Evolutionary conservation across 768 basidiomycete genomes (phyloP), one percentile per base, ranked within the genome.

Genomic region (Termitomyces sp.): DNA sequence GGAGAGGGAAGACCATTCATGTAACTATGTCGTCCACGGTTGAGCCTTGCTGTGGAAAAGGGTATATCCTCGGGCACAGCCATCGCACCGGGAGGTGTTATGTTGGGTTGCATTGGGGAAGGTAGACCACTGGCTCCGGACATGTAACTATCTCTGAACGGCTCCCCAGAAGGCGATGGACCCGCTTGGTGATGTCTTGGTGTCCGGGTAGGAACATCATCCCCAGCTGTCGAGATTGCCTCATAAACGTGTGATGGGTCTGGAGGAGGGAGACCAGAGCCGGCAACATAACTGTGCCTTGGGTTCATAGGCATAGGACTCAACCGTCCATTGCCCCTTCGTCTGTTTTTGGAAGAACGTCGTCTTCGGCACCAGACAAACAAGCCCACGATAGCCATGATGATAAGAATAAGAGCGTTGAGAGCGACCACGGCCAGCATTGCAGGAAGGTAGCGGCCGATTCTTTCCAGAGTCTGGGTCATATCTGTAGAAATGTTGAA

Each of bases 401-500:
- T 71, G 55, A 90, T 69, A 57, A 93, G 70, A 54, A 90, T 78
- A 27, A 91, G 72, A 6, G 89, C 87, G 65, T 94, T 94, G 64
- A 93, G 77, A 36, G 85, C 91, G 66, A 92, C 82, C 57, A 93
- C 71, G 27, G 78, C 91, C 51, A 93, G 77, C 75, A 93, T 82
- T 26, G 82, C 87, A 24, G 91, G 91, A 49, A 93, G 73, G 71
- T 81, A 86, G 27, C 75, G 79, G 46, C 81, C 79, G 64, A 94
- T 79, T 65, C 79, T 80, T 67, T 84, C 81, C 53, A 94, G 70
- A 16, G 84, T 84, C 44, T 78, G 66, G 4, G 80, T 79, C 63
- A 86, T 75, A 60, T 88, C 79, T 44, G 80, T 73, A 8, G 88
- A 84, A 53, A 91, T 72, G 7, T 80, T 70, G 59, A 87, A 82